Evolutionary conservation across 2,329 filamentous ascomycete genomes (phyloP), one percentile per base, ranked within the genome.

Genomic region (Phoma herbarum): DNA sequence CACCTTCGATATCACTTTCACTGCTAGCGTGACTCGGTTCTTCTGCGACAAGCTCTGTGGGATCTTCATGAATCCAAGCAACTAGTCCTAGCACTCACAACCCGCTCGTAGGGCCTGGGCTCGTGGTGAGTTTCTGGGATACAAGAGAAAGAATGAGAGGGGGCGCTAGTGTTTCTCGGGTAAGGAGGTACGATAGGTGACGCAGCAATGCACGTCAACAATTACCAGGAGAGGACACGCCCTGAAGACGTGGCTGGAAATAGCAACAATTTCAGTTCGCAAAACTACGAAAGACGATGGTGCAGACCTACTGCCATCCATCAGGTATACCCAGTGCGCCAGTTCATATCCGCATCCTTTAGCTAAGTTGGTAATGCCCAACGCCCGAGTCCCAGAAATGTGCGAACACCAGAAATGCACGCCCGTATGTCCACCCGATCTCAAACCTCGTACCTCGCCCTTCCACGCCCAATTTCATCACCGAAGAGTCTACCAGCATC

Each of bases 401-500:
- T 25, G 20, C 16, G n/a, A 46, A 46, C 18, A 41, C 23, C 43
- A 25, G 14, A 31, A 49, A 50, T 44, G 52, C 39, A 29, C 14
- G 39, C 2, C 14, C 3, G 2, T 5, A 14, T n/a, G n/a, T 9
- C 3, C 2, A 28, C 37, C 63, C 49, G 73, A 1, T 68, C 69
- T 65, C 47, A 74, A 2, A 70, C 72, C 25, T 74, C 72, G 39
- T 66, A 75, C 26, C 71, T 59, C 4, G 55, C 69, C 52, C 71
- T 64, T 4, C 66, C 65, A 18, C 52, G 52, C 2, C 65, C 68
- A 14, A 72, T 60, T 56, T 76, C 74, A 37, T 74, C 90, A 20
- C 92, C 91, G 81, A 97, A 97, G 47, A 98, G 79, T 77, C 91
- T 89, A 7, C 91, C 93, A 3, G 94, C 94, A 78, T 98, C 94